Percentiles rank a stretch among this genome's conserved stretches.
Conservation (phyloP, 495 filamentous ascomycete species). For the Opeltia flavorubescens region DNA sequence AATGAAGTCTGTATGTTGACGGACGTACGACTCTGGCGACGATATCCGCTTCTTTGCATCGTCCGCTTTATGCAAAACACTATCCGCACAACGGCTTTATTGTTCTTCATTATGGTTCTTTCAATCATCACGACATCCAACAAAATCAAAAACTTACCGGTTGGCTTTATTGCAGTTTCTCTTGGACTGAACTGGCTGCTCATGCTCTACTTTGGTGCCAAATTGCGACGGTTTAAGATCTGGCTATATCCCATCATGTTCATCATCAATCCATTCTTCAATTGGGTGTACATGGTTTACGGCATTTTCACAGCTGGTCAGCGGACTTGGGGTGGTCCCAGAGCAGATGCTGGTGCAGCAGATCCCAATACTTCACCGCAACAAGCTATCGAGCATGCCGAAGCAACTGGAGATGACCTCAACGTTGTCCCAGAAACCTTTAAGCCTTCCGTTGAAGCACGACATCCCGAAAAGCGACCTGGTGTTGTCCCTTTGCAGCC, state of each 20-base stretch:
- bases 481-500: conserved; percentile 50
- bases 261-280: conserved; percentile 89
- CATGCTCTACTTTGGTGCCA: conserved; percentile 91
- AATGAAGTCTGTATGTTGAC: conserved; percentile 99
- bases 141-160: conserved; percentile 60
- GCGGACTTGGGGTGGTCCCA: conserved; percentile 90
- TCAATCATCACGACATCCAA: conserved; percentile 77
- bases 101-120: conserved; percentile 92
- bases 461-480: conserved; percentile 23
- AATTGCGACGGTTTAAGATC: conserved; percentile 77
- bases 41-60: conserved; percentile 79
- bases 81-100: conserved; percentile 83
- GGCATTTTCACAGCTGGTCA: conserved; percentile 85
- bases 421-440: conserved; percentile 88
- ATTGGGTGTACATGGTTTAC: conserved; percentile 95
- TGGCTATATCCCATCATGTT: conserved; percentile 97
- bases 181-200: conserved; percentile 87
- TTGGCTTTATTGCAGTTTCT: conserved; percentile 92
- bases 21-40: conserved; percentile 77
- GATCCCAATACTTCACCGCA: conserved; percentile 66
- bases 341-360: conserved; percentile 80
- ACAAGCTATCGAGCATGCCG: conserved; percentile 70
- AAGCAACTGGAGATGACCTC: conserved; percentile 71
- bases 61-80: conserved; percentile 95
- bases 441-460: conserved; percentile 50